These are phyloP conservation scores for Raphanus hybrid DNA, from an alignment of 441 rosid genomes.

Conservation along the genomic window DNA sequence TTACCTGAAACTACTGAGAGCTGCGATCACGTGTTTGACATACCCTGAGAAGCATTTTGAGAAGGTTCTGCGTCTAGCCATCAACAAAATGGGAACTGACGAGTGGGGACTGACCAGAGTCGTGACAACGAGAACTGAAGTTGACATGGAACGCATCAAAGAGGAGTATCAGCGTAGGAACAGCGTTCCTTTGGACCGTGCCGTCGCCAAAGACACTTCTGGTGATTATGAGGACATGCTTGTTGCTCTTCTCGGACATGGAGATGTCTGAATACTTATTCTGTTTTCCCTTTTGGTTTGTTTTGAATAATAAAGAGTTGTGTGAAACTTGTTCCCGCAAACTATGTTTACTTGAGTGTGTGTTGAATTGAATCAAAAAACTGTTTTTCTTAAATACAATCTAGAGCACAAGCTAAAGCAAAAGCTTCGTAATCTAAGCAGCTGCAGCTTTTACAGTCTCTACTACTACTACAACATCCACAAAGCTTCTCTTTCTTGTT, in stretches of 20 bases:
- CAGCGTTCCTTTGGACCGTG: slow-evolving; percentile 73
- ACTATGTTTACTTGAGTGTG: slow-evolving; percentile 7
- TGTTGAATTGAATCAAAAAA: slow-evolving; percentile 1
- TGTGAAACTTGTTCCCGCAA: slow-evolving; percentile 34
- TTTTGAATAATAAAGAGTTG: slow-evolving; percentile 33
- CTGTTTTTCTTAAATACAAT: slow-evolving; percentile 33
- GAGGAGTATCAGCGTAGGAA: slow-evolving; percentile 77
- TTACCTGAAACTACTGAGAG: slow-evolving; percentile 72
- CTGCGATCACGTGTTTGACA: slow-evolving; percentile 76
- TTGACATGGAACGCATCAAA: slow-evolving; percentile 77
- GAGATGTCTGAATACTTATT: slow-evolving; percentile 47
- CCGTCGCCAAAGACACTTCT: slow-evolving; percentile 69
- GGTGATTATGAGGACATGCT: slow-evolving; percentile 92
- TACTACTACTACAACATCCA: slow-evolving; percentile 43
- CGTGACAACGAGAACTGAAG: slow-evolving; percentile 79
- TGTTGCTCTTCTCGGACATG: slow-evolving; percentile 79
- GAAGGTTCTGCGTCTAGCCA: slow-evolving; percentile 68
- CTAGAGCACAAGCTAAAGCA: slow-evolving; percentile 64
- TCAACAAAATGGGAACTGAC: slow-evolving; percentile 80
- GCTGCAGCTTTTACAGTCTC: slow-evolving; percentile 40
- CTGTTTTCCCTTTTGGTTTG: slow-evolving; percentile 4
- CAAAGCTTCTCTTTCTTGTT: slow-evolving; percentile 45
- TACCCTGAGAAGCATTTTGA: slow-evolving; percentile 88
- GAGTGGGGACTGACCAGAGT: slow-evolving; percentile 84
- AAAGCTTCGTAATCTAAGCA: slow-evolving; percentile 59